phyloP scores from a whole-genome alignment of 257 asterid species.

The Gentiana macrophylla region DNA sequence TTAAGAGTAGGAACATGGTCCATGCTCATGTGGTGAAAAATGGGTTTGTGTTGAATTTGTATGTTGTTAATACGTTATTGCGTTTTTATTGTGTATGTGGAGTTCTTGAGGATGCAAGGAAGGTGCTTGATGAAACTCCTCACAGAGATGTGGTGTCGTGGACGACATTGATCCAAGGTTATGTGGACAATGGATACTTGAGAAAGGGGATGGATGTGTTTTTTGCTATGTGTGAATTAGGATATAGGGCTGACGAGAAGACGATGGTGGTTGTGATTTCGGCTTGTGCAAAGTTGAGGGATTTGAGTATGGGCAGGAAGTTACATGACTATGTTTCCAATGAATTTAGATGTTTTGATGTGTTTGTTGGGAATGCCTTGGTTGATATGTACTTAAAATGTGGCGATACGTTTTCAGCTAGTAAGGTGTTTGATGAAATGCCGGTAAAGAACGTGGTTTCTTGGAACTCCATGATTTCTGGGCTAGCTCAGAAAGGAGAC shows the following conservation, averaged over 20 bases:
- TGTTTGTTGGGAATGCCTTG: slow-evolving; percentile 32
- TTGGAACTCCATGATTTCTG: slow-evolving; percentile 36
- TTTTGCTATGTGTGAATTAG: slow-evolving; percentile 20
- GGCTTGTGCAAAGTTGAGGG: slow-evolving; percentile 28
- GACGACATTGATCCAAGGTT: slow-evolving; percentile 36
- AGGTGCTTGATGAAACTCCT: slow-evolving; percentile 29
- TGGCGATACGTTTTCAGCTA: slow-evolving; percentile 19
- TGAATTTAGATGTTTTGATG: slow-evolving; percentile 20
- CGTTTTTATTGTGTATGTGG: slow-evolving; percentile 28
- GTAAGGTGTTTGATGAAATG: slow-evolving; percentile 24
- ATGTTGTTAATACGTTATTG: slow-evolving; percentile 29
- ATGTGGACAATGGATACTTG: slow-evolving; percentile 23
- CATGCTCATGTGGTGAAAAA: slow-evolving; percentile 27
- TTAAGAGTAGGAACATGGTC: slow-evolving; percentile 18
- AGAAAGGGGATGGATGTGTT: slow-evolving; percentile 24
- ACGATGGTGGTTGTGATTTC: slow-evolving; percentile 37
- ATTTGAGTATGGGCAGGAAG: slow-evolving; percentile 28
- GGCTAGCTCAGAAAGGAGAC: slow-evolving; percentile 23
- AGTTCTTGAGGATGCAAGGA: slow-evolving; percentile 11
- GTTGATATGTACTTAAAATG: slow-evolving; percentile 42
- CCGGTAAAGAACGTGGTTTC: slow-evolving; percentile 28
- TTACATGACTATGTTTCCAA: slow-evolving; percentile 23
- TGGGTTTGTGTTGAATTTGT: slow-evolving; percentile 26
- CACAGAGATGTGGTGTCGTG: slow-evolving; percentile 29
- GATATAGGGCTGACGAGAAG: slow-evolving; percentile 26